These are phyloP conservation scores for Pezicula radicicola DNA, from an alignment of 2,329 filamentous ascomycete genomes.

Conservation along the genomic window DNA sequence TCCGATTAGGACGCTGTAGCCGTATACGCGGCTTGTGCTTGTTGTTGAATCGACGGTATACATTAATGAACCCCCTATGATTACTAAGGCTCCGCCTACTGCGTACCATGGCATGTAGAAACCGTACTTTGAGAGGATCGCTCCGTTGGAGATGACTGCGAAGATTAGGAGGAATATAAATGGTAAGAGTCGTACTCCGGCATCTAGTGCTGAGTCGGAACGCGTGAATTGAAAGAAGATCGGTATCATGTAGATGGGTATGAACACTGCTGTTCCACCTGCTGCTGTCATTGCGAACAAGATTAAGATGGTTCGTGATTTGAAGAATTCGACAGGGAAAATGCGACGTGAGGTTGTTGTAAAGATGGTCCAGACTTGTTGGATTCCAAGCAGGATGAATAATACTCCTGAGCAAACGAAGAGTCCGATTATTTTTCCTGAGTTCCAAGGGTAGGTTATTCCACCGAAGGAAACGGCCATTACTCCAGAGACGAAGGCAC, in stretches of 20 bases:
- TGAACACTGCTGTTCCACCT: conserved; percentile 19
- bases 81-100: conserved; percentile 29
- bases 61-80: conserved; percentile 29
- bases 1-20: conserved; percentile 36
- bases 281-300: conserved; percentile 32
- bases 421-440: conserved; percentile 21
- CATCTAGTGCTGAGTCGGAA: conserved; percentile 43
- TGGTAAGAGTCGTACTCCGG: conserved; percentile 33
- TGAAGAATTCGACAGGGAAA: conserved; percentile 30
- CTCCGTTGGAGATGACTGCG: conserved; percentile 30
- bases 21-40: conserved; percentile 25
- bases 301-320: conserved; percentile 32
- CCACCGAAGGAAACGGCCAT: conserved; percentile 33
- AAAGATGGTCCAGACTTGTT: conserved; percentile 25
- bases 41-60: conserved; percentile 27
- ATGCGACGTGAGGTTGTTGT: conserved; percentile 22
- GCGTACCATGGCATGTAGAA: conserved; percentile 38
- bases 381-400: conserved; percentile 16
- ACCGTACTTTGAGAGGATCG: conserved; percentile 30
- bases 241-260: conserved; percentile 35
- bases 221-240: conserved; percentile 51
- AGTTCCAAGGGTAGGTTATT: conserved; percentile 26
- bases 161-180: conserved; percentile 33
- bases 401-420: conserved; percentile 43
- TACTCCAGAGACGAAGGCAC: conserved; percentile 28